These are phyloP conservation scores for Microcera coccophila DNA, from an alignment of 2,329 filamentous ascomycete genomes.

Conservation along the genomic window DNA sequence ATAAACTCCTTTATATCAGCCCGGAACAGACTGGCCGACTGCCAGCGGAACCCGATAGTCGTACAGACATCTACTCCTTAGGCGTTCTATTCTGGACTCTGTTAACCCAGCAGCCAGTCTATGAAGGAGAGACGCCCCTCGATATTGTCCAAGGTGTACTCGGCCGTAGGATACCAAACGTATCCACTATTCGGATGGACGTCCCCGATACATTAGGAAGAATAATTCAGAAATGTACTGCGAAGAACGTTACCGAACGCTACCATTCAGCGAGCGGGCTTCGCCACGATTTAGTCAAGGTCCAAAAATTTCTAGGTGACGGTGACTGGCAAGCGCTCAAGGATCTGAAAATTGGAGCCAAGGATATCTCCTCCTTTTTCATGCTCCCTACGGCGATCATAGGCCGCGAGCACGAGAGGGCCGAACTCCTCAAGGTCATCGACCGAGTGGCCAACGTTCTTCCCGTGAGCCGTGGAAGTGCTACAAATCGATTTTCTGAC, in stretches of 20 bases:
- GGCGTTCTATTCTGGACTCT: slow-evolving; percentile 87
- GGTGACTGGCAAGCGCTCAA: slow-evolving; percentile 69
- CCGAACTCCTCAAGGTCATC: slow-evolving; percentile 68
- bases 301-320: slow-evolving; percentile 70
- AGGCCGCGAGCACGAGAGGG: slow-evolving; percentile 69
- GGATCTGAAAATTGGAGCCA: slow-evolving; percentile 72
- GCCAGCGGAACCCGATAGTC: slow-evolving; percentile 83
- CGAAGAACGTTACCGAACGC: slow-evolving; percentile 80
- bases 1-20: slow-evolving; percentile 87
- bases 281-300: slow-evolving; percentile 71
- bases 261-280: slow-evolving; percentile 88
- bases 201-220: slow-evolving; percentile 77
- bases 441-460: slow-evolving; percentile 71
- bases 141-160: slow-evolving; percentile 91
- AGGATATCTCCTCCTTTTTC: slow-evolving; percentile 89
- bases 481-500: slow-evolving; percentile 48
- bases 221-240: slow-evolving; percentile 88
- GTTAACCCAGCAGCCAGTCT: slow-evolving; percentile 74
- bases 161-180: slow-evolving; percentile 69
- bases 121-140: slow-evolving; percentile 73
- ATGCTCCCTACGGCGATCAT: slow-evolving; percentile 78
- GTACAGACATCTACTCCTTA: slow-evolving; percentile 90
- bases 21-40: slow-evolving; percentile 93
- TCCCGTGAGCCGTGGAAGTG: slow-evolving; percentile 40
- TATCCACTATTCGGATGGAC: slow-evolving; percentile 74